Percentiles rank a stretch among this genome's conserved stretches.
Evolutionary conservation across 257 asterid species (phyloP).

Genomic region (Gentiana dahurica): DNA sequence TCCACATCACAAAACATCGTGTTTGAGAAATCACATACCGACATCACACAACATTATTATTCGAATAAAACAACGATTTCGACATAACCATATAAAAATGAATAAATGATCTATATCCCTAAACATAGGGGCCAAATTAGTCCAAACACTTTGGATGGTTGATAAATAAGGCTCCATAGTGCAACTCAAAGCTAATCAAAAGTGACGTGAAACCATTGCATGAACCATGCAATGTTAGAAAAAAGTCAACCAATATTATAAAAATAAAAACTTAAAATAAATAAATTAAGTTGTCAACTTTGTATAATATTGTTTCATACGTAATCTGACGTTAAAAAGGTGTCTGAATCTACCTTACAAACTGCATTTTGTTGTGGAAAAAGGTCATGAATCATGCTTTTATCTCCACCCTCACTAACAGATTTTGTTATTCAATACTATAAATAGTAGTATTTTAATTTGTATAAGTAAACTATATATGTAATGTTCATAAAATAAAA

Average conservation of each 20-base stretch:
- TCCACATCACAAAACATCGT: too few species aligned
- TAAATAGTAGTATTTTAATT: not conserved
- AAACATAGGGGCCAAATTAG: not conserved
- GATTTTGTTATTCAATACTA: not conserved
- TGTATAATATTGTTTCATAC: not conserved
- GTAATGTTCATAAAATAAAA: too few species aligned
- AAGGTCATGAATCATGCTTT: conserved; percentile 18
- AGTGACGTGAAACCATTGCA: conserved; percentile 18
- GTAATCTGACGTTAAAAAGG: conserved; percentile 1
- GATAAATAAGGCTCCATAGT: not conserved
- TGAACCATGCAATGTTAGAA: conserved; percentile 23
- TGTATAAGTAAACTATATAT: not conserved
- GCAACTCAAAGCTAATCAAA: not conserved
- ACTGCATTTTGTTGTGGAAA: too few species aligned
- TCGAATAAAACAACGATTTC: too few species aligned
- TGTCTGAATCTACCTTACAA: not conserved
- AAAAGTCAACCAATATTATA: conserved; percentile 1
- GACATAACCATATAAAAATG: too few species aligned
- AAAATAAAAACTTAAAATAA: too few species aligned
- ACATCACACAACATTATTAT: too few species aligned
- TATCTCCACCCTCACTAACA: not conserved
- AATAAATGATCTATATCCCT: too few species aligned
- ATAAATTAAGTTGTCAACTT: too few species aligned
- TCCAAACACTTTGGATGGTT: conserved; percentile 2
- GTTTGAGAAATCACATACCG: too few species aligned